Base-by-base conservation (phyloP, 768 basidiomycete species). In the Cytidiella melzeri region DNA sequence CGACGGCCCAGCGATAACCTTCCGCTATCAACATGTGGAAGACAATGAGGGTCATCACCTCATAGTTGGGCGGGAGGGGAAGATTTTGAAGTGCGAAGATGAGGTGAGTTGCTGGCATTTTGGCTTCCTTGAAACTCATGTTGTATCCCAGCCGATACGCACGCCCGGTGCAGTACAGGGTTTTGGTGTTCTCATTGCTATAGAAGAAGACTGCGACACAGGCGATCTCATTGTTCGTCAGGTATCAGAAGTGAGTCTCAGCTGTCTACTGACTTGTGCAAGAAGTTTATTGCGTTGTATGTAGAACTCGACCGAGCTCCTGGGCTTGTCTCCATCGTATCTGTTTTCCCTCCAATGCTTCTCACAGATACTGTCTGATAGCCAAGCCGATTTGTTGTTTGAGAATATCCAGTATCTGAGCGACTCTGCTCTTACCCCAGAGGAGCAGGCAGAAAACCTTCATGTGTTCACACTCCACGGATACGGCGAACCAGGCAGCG, bases 141-240 rank as follows among this genome's bases (percentile, higher is more conserved):
- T 26, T n/a, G 13, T 4, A 39, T 5, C 37, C 19, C 47, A 86
- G 83, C 90, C 89, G 0, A 92, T 92, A 42, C 79, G 82, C 1
- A 81, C 83, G 0, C 90, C 88, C 11, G 89, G 89, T 3, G 82
- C 88, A 1, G 76, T 91, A 1, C 90, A 92, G 68, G 82, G 80
- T 0, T 92, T 84, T 58, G 89, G 88, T n/a, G 83, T 91, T 0
- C 72, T 91, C 3, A 75, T 92, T 43, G 85, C 76, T 1, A 67
- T 90, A 1, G 80, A 84, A 51, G 79, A 86, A 55, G 63, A 75
- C 15, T 69, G 74, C 6, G 78, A 83, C 20, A 65, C 64, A 1
- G 78, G 71, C 0, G 67, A 69, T 3, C 65, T 90, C 11, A 55
- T 74, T 5, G 86, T 92, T 30, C 74, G 81, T 11, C 89, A 91